These are phyloP conservation scores for Jimgerdemannia flammicorona DNA, from an alignment of 192 early-diverging fungal genomes.

Conservation along the genomic window DNA sequence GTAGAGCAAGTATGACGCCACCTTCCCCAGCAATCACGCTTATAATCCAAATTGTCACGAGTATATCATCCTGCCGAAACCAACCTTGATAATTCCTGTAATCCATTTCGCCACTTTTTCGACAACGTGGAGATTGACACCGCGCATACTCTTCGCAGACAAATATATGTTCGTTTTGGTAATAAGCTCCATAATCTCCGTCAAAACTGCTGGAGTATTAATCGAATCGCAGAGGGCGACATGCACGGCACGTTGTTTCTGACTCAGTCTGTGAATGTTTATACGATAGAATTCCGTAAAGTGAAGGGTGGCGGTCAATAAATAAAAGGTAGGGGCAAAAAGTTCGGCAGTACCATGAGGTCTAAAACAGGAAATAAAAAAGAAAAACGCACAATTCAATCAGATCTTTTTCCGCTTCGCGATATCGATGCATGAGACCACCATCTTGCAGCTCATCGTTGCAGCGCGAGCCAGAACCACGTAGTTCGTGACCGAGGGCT, in stretches of 20 bases:
- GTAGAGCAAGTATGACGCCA: no score
- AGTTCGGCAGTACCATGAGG: no score
- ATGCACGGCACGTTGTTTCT: conserved; percentile 73
- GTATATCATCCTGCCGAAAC: no score
- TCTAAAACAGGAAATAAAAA: not conserved
- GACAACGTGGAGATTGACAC: conserved; percentile 66
- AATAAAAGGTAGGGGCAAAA: no score
- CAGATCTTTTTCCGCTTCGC: conserved; percentile 68
- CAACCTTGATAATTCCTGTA: conserved; percentile 65
- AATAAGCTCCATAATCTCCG: conserved; percentile 76
- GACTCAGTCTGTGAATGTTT: conserved; percentile 39
- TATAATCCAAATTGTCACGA: no score
- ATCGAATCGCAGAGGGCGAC: conserved; percentile 88
- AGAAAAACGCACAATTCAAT: conserved; percentile 43
- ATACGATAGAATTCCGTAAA: not conserved
- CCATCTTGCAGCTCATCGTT: conserved; percentile 25
- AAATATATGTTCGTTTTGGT: conserved; percentile 79
- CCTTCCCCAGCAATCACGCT: no score
- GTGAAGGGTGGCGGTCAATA: no score
- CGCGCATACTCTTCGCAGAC: conserved; percentile 48
- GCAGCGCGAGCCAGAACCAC: conserved; percentile 51
- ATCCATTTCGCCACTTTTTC: conserved; percentile 79
- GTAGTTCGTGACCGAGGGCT: conserved; percentile 68
- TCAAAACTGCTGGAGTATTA: conserved; percentile 82
- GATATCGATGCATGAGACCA: conserved; percentile 60